Percentiles rank a stretch among this genome's conserved stretches.
Conservation (phyloP, 176 grass and related monocot genomes). For the Oryza glaberrima region DNA sequence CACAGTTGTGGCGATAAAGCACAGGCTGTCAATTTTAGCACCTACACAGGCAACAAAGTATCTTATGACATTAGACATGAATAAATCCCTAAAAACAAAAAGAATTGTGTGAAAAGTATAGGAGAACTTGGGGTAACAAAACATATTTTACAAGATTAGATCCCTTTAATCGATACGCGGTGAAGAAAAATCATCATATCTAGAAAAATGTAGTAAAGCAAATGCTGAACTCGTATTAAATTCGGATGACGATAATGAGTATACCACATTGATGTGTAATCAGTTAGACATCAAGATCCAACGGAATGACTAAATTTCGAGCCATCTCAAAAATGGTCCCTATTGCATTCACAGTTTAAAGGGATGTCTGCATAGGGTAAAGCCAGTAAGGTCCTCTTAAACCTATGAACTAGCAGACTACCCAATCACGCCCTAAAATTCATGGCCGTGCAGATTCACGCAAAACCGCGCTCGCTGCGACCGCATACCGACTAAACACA, state of each 20-base stretch:
- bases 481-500: neutral
- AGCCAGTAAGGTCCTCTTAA: neutral
- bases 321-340: neutral
- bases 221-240: neutral
- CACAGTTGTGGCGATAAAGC: neutral
- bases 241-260: neutral
- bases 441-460: neutral
- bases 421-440: neutral
- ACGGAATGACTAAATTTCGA: conserved; percentile 2
- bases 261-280: neutral
- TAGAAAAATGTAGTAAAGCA: neutral
- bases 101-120: neutral
- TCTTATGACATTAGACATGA: conserved; percentile 17
- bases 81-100: neutral
- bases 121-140: conserved; percentile 5
- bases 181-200: neutral
- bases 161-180: neutral
- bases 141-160: neutral
- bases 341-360: conserved; percentile 8
- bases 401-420: neutral
- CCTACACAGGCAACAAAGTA: conserved; percentile 30
- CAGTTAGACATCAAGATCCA: neutral
- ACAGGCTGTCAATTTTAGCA: neutral
- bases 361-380: neutral
- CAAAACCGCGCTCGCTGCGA: neutral